Conservation (phyloP, 2,329 filamentous ascomycete species). For the Volutella citrinella region DNA sequence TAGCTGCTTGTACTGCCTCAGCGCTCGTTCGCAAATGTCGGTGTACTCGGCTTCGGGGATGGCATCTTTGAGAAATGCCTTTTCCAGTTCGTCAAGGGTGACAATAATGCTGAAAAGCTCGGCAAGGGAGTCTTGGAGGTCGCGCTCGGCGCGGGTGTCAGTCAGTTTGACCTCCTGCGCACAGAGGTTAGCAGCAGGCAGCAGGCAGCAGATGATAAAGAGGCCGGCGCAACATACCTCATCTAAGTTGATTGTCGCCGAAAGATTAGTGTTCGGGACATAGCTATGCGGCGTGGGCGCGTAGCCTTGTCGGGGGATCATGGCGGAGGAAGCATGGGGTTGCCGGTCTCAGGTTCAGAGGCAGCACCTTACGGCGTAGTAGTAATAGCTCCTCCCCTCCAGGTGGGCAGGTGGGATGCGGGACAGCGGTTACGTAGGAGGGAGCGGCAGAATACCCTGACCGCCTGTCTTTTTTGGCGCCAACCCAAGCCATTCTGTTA, state of each 20-base stretch:
- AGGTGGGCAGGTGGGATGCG: slow-evolving; percentile 21
- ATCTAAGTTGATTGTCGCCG: slow-evolving; percentile 89
- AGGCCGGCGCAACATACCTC: slow-evolving; percentile 70
- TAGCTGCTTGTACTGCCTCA: slow-evolving; percentile 97
- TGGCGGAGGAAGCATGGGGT: slow-evolving; percentile 36
- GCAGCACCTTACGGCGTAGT: too few relatives aligned
- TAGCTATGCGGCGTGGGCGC: slow-evolving; percentile 90
- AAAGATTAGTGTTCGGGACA: slow-evolving; percentile 77
- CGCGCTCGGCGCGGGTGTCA: slow-evolving; percentile 80
- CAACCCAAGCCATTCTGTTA: slow-evolving; percentile 18
- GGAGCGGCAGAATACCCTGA: slow-evolving; percentile 32
- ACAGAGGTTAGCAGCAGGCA: slow-evolving; percentile 14
- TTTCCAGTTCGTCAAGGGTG: slow-evolving; percentile 91
- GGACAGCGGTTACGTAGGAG: slow-evolving; percentile 24
- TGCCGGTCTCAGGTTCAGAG: slow-evolving; percentile 8
- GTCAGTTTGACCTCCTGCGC: slow-evolving; percentile 89
- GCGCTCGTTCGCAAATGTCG: slow-evolving; percentile 86
- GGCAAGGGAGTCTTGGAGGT: slow-evolving; percentile 91
- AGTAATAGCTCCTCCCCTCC: slow-evolving; percentile 7
- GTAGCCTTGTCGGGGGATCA: slow-evolving; percentile 67
- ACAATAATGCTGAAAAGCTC: slow-evolving; percentile 98
- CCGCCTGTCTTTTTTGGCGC: slow-evolving; percentile 29
- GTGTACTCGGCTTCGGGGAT: slow-evolving; percentile 91
- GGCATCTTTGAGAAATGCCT: slow-evolving; percentile 94
- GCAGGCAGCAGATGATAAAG: background rate